Percentiles rank a stretch among this genome's conserved stretches.
These are phyloP conservation scores for Apiotrichum porosum DNA, from an alignment of 1,284 basidiomycete species.

Conservation along the genomic window DNA sequence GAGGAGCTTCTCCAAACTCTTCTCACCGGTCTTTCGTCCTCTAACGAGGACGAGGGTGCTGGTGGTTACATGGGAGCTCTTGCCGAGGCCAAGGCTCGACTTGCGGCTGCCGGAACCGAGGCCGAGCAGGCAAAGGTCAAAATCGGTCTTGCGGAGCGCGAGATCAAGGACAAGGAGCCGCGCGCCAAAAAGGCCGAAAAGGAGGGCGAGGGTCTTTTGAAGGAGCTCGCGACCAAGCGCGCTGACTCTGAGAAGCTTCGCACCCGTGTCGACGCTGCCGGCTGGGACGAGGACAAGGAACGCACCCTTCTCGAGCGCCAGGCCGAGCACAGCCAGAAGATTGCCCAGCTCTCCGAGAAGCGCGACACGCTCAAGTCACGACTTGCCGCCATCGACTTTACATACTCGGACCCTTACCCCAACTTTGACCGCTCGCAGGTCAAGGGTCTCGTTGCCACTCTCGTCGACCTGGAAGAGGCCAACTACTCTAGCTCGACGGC, in stretches of 20 bases:
- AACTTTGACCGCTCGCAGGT: conserved; percentile 82
- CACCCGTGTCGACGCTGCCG: conserved; percentile 58
- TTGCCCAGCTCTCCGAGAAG: conserved; percentile 64
- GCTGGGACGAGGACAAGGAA: conserved; percentile 78
- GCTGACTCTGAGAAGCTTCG: conserved; percentile 60
- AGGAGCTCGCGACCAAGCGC: conserved; percentile 61
- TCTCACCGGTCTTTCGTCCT: conserved; percentile 79
- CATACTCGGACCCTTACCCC: conserved; percentile 70
- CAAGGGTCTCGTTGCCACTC: conserved; percentile 85
- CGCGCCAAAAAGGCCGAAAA: conserved; percentile 79
- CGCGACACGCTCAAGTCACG: conserved; percentile 67
- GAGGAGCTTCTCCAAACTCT: conserved; percentile 96
- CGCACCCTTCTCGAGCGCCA: conserved; percentile 59
- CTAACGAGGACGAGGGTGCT: conserved; percentile 54
- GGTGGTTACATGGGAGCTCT: conserved; percentile 97
- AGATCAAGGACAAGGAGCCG: conserved; percentile 71
- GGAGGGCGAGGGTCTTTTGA: conserved; percentile 68
- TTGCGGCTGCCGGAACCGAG: conserved; percentile 74
- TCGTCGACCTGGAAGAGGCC: conserved; percentile 67
- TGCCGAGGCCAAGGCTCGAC: conserved; percentile 73
- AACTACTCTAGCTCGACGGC: conserved; percentile 80
- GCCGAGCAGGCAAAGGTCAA: conserved; percentile 78
- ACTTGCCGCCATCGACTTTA: conserved; percentile 73
- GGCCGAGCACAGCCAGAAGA: conserved; percentile 57
- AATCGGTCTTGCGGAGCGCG: conserved; percentile 72